Conservation (phyloP, 768 basidiomycete genomes). For the Phaeotremella fagi region DNA sequence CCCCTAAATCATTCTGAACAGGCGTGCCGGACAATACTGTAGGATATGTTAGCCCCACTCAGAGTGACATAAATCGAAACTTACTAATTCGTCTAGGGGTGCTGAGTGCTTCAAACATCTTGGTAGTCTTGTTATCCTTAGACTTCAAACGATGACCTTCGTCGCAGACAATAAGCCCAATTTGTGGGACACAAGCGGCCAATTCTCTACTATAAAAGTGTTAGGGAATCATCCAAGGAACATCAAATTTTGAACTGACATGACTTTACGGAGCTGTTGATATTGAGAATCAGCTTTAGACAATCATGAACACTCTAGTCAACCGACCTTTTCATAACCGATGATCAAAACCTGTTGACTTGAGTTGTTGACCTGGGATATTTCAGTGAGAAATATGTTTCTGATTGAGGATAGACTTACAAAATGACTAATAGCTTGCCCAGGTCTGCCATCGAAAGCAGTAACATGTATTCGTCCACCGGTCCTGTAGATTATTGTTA, state of each 20-base stretch:
- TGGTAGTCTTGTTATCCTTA: constrained; percentile 73
- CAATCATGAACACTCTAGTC: not conserved
- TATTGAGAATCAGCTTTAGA: not conserved
- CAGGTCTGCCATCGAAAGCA: constrained; percentile 59
- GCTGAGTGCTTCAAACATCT: constrained; percentile 72
- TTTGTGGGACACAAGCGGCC: constrained; percentile 59
- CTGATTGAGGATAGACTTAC: constrained; percentile 53
- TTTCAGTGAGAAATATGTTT: not conserved
- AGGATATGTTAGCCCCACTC: not conserved
- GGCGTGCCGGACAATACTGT: constrained; percentile 85
- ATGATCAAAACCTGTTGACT: constrained; percentile 74
- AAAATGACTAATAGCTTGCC: constrained; percentile 61
- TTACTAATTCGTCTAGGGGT: constrained; percentile 67
- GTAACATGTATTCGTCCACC: constrained; percentile 53
- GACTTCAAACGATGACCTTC: constrained; percentile 97
- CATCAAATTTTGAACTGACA: constrained; percentile 52
- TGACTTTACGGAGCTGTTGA: constrained; percentile 61
- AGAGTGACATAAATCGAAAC: constrained; percentile 6
- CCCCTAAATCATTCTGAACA: constrained; percentile 90
- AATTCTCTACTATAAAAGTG: constrained; percentile 40
- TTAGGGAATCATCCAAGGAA: not conserved
- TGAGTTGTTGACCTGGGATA: constrained; percentile 23
- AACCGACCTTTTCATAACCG: constrained; percentile 74
- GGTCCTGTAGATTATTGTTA: not conserved
- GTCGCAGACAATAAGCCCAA: constrained; percentile 90